Evolutionary conservation across 2,329 filamentous ascomycete genomes (phyloP), one percentile per base, ranked within the genome.

Genomic region (Neofusicoccum laricinum): DNA sequence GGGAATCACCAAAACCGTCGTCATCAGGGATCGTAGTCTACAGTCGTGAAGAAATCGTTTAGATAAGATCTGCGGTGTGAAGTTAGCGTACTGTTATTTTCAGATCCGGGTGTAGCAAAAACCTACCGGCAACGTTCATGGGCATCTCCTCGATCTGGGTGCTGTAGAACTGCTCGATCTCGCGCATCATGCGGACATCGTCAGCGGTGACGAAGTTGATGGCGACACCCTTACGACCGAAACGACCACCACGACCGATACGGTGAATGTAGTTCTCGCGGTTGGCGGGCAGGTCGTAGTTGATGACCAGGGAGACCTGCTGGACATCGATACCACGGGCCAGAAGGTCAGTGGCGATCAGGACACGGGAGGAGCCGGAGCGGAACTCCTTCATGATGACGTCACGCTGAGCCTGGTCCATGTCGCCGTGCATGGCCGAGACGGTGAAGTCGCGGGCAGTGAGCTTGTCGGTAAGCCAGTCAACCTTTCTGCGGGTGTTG

Each of bases 311-410:
- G 66, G 94, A 97, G 68, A 99, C 95, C 85, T 99, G 95, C 86
- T 99, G 95, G 76, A 99, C 95, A 82, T 99, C 95, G 82, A 99
- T 99, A 90, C 95, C 95, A 90, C 95, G 94, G 79, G 95, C 95
- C 80, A 97, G 86, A 69, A 99, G 88, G 79, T 99, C 95, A 70
- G 95, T 99, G 81, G 95, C 93, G 77, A 99, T 99, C 77, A 99
- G 86, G 72, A 99, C 95, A 90, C 95, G 93, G 70, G 93, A 97
- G 79, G 93, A 97, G 71, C 95, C 95, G 72, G 93, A 97, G 76
- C 95, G 93, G 91, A 99, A 99, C 86, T 99, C 95, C 89, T 99
- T 97, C 95, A 99, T 99, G 82, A 99, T 99, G 78, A 96, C 86
- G 81, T 98, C 95, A 88, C 95, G 93, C 86, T 98, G 93, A 76